Evolutionary conservation across 139 green algal genomes (phyloP), one percentile per base, ranked within the genome.

Genomic region (Chlamydomonas incerta): DNA sequence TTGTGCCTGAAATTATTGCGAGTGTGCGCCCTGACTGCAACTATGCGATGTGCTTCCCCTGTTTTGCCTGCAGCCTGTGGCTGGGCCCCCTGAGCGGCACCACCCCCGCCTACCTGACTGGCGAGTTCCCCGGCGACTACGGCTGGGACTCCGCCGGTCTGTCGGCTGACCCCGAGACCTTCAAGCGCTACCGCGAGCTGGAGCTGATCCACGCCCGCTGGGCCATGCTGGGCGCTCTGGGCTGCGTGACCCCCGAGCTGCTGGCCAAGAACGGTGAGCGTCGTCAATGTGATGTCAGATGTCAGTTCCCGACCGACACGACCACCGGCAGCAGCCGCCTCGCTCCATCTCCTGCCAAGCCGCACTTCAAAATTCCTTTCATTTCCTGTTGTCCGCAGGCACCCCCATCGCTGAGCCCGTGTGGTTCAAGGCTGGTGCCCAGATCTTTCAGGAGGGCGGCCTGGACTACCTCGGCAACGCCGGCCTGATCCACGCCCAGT

Each of bases 401-500:
- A 89, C 92, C 57, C 55, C 87, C 35, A 96, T 97, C 66, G 91
- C 88, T 58, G 95, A 98, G 91, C 88, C 95, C 68, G 92, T 97
- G 60, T 99, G 97, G 97, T 99, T 97, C 94, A 99, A 99, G 95
- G 96, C 96, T 86, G 97, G 97, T 63, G 92, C 96, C 73, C 90
- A 96, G 90, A 99, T 99, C 94, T 98, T 99, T 90, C 72, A 80
- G 65, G 94, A 94, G 58, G 97, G 95, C 74, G 90, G 94, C 90
- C 94, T 98, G 35, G 93, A 98, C 95, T 98, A 98, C 94, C 92
- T 98, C 74, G 97, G 97, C 93, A 99, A 98, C 96, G 82, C 94
- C 70, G 90, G 74, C 89, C 93, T 99, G 77, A 92, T 99, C 84
- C 97, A 99, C 89, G 97, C 97, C 41, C 95, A 99, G 95, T 95